Evolutionary conservation across 1,139 yeast species (phyloP), one percentile per base, ranked within the genome.

Genomic region (Arxiozyma telluris): DNA sequence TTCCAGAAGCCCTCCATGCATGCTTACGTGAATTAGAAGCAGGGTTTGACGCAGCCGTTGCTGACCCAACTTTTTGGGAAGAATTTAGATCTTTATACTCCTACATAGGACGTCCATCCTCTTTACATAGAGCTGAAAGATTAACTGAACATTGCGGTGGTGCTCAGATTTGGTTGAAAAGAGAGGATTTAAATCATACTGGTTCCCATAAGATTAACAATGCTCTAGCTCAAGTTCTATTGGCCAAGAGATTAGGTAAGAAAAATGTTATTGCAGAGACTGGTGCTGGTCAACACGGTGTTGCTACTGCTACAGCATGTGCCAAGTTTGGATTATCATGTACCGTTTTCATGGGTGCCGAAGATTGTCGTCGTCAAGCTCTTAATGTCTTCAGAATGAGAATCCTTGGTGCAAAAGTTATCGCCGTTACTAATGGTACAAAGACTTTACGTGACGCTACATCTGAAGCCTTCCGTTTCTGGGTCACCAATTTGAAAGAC

Each of bases 221-320:
- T 66, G 98, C 98, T 27, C 74, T 93, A 59, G 97, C 97, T 22
- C 99, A 93, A 76, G 93, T 89, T 25, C 77, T 93, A 58, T 78
- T 93, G 62, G 98, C 98, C 42, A 87, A 80, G 71, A 81, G 98
- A 71, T 77, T 94, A 62, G 98, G 98, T 50, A 93, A 93, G 76
- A 83, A 76, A 58, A 83, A 87, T 64, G 82, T 93, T 58, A 93
- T 93, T 69, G 99, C 99, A 48, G 99, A 93, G 75, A 93, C 99
- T 48, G 99, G 99, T 72, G 99, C 99, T 53, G 99, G 99, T 59
- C 99, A 93, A 76, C 99, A 93, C 70, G 99, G 99, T 75, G 99
- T 93, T 47, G 99, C 99, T 49, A 93, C 98, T 55, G 99, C 99
- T 38, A 93, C 98, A 54, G 98, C 96, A 0, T 91, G 96, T 74